These are phyloP conservation scores for Calocybe gangraenosa DNA, from an alignment of 768 basidiomycete species.

Conservation along the genomic window DNA sequence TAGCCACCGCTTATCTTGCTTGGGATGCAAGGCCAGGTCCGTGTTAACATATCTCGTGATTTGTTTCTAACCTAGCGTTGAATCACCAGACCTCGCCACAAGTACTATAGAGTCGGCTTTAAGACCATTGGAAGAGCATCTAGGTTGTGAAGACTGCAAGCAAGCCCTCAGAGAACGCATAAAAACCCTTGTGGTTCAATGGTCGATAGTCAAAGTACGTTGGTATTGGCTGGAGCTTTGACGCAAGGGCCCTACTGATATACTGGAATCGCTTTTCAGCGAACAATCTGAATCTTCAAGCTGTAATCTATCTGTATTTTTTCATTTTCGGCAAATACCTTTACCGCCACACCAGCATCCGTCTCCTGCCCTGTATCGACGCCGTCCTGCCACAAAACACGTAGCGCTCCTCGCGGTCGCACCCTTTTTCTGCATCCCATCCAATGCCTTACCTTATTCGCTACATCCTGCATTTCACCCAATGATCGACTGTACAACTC, in stretches of 20 bases:
- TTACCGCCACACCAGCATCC: not conserved
- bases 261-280: no score
- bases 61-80: constrained; percentile 11
- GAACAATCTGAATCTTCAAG: constrained; percentile 58
- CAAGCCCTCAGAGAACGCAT: constrained; percentile 60
- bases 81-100: constrained; percentile 60
- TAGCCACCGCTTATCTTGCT: constrained; percentile 77
- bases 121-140: constrained; percentile 62
- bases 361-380: not conserved
- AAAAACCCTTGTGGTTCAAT: constrained; percentile 64
- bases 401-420: not conserved
- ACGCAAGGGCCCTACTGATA: not conserved
- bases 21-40: constrained; percentile 81
- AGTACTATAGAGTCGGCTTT: constrained; percentile 70
- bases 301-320: not conserved
- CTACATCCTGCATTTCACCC: not conserved
- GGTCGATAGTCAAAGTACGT: constrained; percentile 75
- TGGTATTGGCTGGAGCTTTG: not conserved
- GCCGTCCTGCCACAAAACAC: not conserved
- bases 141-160: constrained; percentile 68
- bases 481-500: not conserved
- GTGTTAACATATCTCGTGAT: constrained; percentile 14
- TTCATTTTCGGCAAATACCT: not conserved
- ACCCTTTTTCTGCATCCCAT: not conserved
- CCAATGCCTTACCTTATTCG: not conserved